These are phyloP conservation scores for Rossbeevera mucosa DNA, from an alignment of 768 basidiomycete genomes.

Conservation along the genomic window DNA sequence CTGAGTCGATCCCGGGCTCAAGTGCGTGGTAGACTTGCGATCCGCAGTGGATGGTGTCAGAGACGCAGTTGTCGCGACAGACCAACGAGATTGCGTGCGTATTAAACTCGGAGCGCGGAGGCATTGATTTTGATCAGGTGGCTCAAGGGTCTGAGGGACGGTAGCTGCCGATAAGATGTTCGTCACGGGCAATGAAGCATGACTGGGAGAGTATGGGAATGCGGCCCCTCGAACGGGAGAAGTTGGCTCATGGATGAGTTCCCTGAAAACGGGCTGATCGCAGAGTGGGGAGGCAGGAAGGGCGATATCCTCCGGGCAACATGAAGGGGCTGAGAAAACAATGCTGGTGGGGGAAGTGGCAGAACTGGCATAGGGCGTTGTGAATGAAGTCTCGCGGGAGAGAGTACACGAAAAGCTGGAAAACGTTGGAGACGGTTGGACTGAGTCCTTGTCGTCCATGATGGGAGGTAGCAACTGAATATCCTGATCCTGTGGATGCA, in stretches of 20 bases:
- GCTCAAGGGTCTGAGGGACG: background rate
- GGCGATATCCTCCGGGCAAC: slow-evolving; percentile 22
- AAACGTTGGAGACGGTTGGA: slow-evolving; percentile 25
- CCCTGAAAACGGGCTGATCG: slow-evolving; percentile 6
- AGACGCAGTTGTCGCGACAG: slow-evolving; percentile 31
- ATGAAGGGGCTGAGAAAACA: slow-evolving; percentile 14
- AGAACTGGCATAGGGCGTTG: slow-evolving; percentile 21
- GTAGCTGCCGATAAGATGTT: slow-evolving; percentile 11
- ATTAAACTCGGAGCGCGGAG: slow-evolving; percentile 5
- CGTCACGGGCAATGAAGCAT: slow-evolving; percentile 3
- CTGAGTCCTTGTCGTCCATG: slow-evolving; percentile 25
- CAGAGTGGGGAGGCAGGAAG: slow-evolving; percentile 24
- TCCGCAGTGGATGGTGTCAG: slow-evolving; percentile 16
- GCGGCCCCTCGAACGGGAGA: slow-evolving; percentile 2
- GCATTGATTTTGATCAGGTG: background rate
- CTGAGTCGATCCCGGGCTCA: slow-evolving; percentile 13
- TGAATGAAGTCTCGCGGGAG: slow-evolving; percentile 26
- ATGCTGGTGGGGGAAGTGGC: slow-evolving; percentile 20
- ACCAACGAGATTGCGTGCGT: slow-evolving; percentile 25
- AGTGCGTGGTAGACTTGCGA: slow-evolving; percentile 1
- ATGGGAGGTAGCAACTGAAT: slow-evolving; percentile 9
- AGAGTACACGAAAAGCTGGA: slow-evolving; percentile 25
- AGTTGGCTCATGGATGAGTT: background rate
- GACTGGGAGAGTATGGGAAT: slow-evolving; percentile 7
- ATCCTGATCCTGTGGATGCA: slow-evolving; percentile 13